These are phyloP conservation scores for Eucalyptus melliodora DNA, from an alignment of 345 rosid genomes.

Conservation along the genomic window DNA sequence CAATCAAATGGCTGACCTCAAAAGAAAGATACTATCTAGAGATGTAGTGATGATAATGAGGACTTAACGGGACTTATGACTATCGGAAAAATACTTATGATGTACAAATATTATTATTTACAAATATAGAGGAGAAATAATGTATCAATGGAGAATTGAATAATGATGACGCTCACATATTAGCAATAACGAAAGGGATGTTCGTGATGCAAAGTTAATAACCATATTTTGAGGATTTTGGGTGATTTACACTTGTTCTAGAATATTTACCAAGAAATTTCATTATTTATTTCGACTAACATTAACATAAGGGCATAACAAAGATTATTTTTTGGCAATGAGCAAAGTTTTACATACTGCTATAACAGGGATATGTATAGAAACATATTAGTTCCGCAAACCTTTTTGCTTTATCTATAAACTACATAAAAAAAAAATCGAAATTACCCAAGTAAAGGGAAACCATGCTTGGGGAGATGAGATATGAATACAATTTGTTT, in stretches of 20 bases:
- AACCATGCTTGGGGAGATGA: background rate
- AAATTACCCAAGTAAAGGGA: background rate
- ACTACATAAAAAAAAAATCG: background rate
- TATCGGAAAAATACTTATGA: background rate
- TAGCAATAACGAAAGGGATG: background rate
- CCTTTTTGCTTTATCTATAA: background rate
- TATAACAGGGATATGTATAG: background rate
- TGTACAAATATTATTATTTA: background rate
- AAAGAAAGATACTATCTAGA: background rate
- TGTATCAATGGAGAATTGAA: background rate
- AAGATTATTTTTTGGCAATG: background rate
- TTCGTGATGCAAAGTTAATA: background rate
- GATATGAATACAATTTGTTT: background rate
- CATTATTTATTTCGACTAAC: background rate
- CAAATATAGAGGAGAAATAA: background rate
- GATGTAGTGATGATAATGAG: background rate
- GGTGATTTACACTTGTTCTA: background rate
- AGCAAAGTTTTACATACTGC: background rate
- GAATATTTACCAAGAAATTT: background rate
- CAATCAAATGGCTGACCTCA: background rate
- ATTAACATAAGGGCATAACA: background rate
- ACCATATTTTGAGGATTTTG: background rate
- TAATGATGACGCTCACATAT: background rate
- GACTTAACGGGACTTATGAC: background rate
- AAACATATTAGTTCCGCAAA: background rate